A percentile compares a stretch with the other conserved stretches of the same genome.
Evolutionary conservation across 2,329 filamentous ascomycete species (phyloP).

Genomic region (Leptographium lundbergii): DNA sequence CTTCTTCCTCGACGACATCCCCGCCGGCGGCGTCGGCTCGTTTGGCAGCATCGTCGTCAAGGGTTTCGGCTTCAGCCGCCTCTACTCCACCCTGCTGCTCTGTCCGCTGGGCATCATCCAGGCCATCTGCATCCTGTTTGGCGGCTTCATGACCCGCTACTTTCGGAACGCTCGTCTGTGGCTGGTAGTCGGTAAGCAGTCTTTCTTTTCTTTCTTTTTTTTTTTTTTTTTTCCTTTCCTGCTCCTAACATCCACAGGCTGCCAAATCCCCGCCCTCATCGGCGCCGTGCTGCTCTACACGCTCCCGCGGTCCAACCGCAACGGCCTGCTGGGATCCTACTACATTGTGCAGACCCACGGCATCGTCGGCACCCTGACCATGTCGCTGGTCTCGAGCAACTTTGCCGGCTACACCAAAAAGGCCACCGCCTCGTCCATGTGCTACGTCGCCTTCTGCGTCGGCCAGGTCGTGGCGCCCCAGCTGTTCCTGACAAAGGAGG

Average conservation of each 20-base stretch:
- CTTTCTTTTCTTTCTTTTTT: neutral
- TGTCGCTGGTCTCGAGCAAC: slow-evolving; percentile 33
- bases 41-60: slow-evolving; percentile 40
- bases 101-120: slow-evolving; percentile 17
- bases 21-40: slow-evolving; percentile 8
- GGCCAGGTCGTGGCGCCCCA: slow-evolving; percentile 44
- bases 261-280: slow-evolving; percentile 12
- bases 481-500: slow-evolving; percentile 43
- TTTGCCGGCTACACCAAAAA: slow-evolving; percentile 41
- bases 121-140: slow-evolving; percentile 16
- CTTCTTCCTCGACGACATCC: slow-evolving; percentile 3
- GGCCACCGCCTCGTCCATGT: slow-evolving; percentile 41
- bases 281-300: slow-evolving; percentile 10
- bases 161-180: slow-evolving; percentile 24
- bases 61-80: slow-evolving; percentile 35
- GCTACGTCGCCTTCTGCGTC: slow-evolving; percentile 35
- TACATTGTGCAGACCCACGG: slow-evolving; percentile 14
- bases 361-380: slow-evolving; percentile 32
- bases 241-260: neutral
- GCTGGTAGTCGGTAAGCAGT: slow-evolving; percentile 6
- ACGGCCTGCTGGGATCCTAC: slow-evolving; percentile 12
- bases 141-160: slow-evolving; percentile 19
- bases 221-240: neutral
- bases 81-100: slow-evolving; percentile 24
- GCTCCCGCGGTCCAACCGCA: slow-evolving; percentile 6